Evolutionary conservation across 805 yeast species (phyloP), one percentile per base, ranked within the genome.

Genomic region (Metschnikowia cerradonensis): DNA sequence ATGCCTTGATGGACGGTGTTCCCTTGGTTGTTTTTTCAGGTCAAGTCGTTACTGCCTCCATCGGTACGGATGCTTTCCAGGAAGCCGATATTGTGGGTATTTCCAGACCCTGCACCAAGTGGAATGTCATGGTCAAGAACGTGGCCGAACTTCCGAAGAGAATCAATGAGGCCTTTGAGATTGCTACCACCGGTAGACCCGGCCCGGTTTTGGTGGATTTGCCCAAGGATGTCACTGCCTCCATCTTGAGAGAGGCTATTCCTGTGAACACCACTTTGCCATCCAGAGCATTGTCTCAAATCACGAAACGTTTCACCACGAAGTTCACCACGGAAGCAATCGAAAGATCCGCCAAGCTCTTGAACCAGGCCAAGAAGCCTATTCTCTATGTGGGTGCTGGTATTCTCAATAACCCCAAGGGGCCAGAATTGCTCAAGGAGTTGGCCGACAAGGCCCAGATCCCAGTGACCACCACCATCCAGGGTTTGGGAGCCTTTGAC

Each of bases 11-110:
- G 59, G 99, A 94, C 70, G 99, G 99, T 74, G 90, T 90, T 37
- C 99, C 99, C 47, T 78, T 94, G 76, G 91, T 94, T 58, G 98
- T 92, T 17, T 94, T 94, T 73, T 82, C 97, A 3, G 99, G 99
- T 52, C 99, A 94, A 79, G 99, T 94, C 35, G 88, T 96, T 51
- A 94, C 99, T 34, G 73, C 86, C 49, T 91, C 96, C 41, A 94
- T 94, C 61, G 99, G 99, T 64, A 92, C 98, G 13, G 99, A 94
- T 69, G 96, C 98, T 26, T 94, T 94, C 85, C 99, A 94, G 77
- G 99, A 94, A 76, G 99, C 99, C 46, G 99, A 94, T 66, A 95
- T 92, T 48, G 82, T 94, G 43, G 99, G 98, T 62, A 94, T 94
- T 64, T 89, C 98, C 4, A 82, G 99, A 67, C 84, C 96, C 6